Conservation (phyloP, 2,329 filamentous ascomycete genomes). For the Incumbomyces delicatus region DNA sequence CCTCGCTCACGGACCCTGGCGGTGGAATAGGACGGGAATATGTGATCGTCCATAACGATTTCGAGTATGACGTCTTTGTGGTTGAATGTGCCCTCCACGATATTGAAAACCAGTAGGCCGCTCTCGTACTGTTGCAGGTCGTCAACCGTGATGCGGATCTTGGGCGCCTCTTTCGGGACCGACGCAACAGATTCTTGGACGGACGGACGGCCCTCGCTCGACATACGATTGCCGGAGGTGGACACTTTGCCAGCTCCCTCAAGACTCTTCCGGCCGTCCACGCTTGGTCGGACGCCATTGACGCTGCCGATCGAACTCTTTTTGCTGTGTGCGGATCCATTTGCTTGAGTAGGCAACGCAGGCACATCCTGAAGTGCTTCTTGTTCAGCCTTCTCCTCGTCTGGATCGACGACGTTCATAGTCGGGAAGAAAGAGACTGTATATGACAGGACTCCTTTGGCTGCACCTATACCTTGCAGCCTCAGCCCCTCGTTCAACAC, state of each 20-base stretch:
- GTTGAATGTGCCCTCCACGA: conserved; percentile 79
- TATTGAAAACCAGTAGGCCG: conserved; percentile 85
- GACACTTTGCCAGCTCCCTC: neutral
- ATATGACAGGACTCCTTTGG: conserved; percentile 74
- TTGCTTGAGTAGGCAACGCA: neutral
- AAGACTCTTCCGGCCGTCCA: neutral
- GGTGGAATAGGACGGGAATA: conserved; percentile 79
- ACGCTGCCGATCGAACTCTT: conserved; percentile 7
- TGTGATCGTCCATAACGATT: conserved; percentile 87
- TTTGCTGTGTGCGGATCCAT: conserved; percentile 14
- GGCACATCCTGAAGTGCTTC: conserved; percentile 11
- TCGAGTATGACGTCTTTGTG: conserved; percentile 69
- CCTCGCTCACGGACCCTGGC: conserved; percentile 58
- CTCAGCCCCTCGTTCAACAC: conserved; percentile 58
- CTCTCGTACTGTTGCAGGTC: conserved; percentile 81
- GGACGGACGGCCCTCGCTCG: conserved; percentile 18
- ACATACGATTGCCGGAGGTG: conserved; percentile 21
- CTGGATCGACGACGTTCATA: conserved; percentile 77
- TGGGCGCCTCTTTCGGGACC: conserved; percentile 53
- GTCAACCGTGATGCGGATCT: conserved; percentile 67
- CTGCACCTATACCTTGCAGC: conserved; percentile 59
- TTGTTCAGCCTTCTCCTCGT: conserved; percentile 41
- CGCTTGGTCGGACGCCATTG: conserved; percentile 1
- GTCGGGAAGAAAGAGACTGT: conserved; percentile 85
- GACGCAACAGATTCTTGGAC: conserved; percentile 37